Conservation (phyloP, 106 monocot genomes). For the Ottelia alismoides region DNA sequence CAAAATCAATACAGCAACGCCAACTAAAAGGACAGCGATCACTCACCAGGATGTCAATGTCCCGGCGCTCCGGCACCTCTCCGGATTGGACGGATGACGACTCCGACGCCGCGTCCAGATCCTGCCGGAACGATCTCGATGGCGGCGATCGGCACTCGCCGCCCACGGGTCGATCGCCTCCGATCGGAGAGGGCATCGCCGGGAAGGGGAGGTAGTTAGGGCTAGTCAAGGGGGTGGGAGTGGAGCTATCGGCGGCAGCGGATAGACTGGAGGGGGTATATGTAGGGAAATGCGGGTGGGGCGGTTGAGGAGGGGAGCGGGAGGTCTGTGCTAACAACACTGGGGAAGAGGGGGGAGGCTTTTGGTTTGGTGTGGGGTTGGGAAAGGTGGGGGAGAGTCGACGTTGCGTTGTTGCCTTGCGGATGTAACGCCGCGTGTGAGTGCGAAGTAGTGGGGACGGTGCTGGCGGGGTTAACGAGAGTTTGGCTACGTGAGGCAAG, state of each 20-base stretch:
- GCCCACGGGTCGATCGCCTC: no score
- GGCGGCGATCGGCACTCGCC: no score
- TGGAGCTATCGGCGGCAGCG: not conserved
- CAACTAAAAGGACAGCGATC: no score
- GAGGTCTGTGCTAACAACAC: not conserved
- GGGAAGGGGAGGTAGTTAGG: not conserved
- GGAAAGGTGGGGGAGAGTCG: not conserved
- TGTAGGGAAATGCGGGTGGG: no score
- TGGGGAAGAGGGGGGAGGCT: not conserved
- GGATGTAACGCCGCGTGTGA: no score
- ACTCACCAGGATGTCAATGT: constrained; percentile 10
- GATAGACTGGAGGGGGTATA: no score
- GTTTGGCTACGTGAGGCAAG: no score
- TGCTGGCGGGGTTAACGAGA: no score
- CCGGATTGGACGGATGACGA: constrained; percentile 6
- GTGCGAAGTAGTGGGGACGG: no score
- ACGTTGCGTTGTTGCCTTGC: not conserved
- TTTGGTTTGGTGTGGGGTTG: no score
- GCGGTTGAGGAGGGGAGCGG: not conserved
- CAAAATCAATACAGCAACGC: no score
- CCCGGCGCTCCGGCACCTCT: constrained; percentile 4
- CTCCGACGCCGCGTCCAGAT: constrained; percentile 4
- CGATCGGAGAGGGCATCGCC: not conserved
- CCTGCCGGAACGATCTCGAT: no score
- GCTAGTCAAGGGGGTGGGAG: not conserved